Conservation (phyloP, 805 yeast genomes). For the Nakazawaea laoshanensis region DNA sequence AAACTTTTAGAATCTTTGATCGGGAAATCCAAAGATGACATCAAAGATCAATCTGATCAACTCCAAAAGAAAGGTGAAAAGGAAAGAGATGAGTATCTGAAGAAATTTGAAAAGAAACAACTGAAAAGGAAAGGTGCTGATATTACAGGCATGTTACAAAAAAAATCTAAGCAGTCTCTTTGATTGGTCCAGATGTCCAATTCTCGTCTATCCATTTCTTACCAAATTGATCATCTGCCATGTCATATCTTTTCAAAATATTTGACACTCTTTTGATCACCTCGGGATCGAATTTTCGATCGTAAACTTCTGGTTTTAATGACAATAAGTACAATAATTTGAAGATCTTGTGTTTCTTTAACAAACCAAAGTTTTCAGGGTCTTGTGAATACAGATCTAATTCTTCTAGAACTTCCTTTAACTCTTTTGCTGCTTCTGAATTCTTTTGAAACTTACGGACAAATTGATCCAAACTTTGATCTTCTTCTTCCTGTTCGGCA, state of each 20-base stretch:
- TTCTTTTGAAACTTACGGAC: no score
- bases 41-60: slow-evolving; percentile 41
- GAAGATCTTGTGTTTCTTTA: slow-evolving; percentile 8
- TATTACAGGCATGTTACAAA: slow-evolving; percentile 1
- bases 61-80: slow-evolving; percentile 53
- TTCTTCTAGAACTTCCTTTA: no score
- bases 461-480: no score
- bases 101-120: slow-evolving; percentile 53
- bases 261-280: no score
- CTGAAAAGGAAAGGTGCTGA: slow-evolving; percentile 16
- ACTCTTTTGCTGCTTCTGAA: no score
- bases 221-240: no score
- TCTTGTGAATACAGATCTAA: no score
- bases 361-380: not conserved
- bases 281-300: no score
- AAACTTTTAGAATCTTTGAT: slow-evolving; percentile 76
- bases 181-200: no score
- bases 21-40: slow-evolving; percentile 44
- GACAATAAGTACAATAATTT: slow-evolving; percentile 1
- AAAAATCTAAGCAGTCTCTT: slow-evolving; percentile 5
- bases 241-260: not conserved
- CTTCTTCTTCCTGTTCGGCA: no score
- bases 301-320: slow-evolving; percentile 1
- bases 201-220: no score
- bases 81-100: slow-evolving; percentile 62